These are phyloP conservation scores for Scleroderma citrinum DNA, from an alignment of 768 basidiomycete species.

Conservation along the genomic window DNA sequence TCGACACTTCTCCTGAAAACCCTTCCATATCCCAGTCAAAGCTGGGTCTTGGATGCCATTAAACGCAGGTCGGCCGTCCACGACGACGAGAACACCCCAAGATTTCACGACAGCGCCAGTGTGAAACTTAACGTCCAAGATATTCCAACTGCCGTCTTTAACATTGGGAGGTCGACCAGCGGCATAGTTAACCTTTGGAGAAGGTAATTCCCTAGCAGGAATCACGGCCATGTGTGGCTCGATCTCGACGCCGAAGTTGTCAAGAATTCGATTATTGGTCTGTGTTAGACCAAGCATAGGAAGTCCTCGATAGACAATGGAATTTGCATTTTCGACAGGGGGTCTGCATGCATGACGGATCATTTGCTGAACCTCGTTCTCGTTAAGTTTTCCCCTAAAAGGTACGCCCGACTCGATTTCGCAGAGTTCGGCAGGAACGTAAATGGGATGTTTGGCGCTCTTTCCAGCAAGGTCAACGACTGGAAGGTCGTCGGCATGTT, in stretches of 20 bases:
- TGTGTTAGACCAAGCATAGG: constrained; percentile 44
- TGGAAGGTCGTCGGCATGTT: constrained; percentile 41
- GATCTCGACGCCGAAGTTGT: constrained; percentile 57
- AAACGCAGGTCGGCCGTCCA: constrained; percentile 17
- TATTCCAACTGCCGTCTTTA: constrained; percentile 70
- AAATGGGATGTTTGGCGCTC: constrained; percentile 26
- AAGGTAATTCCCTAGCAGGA: constrained; percentile 57
- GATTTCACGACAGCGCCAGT: constrained; percentile 41
- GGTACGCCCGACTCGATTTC: constrained; percentile 53
- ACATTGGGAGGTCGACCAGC: constrained; percentile 38
- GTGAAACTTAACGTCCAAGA: constrained; percentile 65
- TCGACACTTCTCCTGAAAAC: constrained; percentile 50
- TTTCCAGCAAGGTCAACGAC: constrained; percentile 49
- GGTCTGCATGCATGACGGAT: constrained; percentile 61
- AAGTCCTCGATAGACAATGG: constrained; percentile 57
- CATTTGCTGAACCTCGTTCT: constrained; percentile 64
- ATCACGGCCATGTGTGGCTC: constrained; percentile 53
- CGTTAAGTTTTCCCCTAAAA: constrained; percentile 55
- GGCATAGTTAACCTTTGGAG: constrained; percentile 55
- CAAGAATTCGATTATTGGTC: constrained; percentile 30
- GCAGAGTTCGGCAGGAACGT: constrained; percentile 68
- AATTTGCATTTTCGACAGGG: constrained; percentile 51
- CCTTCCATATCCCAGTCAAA: constrained; percentile 40
- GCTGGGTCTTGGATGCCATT: constrained; percentile 28
- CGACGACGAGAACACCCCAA: constrained; percentile 64